phyloP scores from a whole-genome alignment of 495 filamentous ascomycete species.

The Aspergillus egyptiacus region DNA sequence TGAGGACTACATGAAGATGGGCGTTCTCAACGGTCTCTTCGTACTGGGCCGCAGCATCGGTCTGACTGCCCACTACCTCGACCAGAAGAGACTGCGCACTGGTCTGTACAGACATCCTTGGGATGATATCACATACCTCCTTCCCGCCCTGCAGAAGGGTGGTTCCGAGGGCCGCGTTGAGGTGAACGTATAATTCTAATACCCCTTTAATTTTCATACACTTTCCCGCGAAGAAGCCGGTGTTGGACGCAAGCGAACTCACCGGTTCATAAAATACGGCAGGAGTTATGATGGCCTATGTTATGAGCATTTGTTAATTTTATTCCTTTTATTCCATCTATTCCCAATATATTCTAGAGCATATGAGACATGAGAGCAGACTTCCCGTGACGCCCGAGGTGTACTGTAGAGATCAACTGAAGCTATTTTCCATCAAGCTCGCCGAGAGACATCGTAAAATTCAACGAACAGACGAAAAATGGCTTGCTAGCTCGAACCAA shows the following conservation, averaged over 20 bases:
- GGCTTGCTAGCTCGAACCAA: too few relatives aligned
- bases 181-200: slow-evolving; percentile 60
- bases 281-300: slow-evolving; percentile 41
- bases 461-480: too few relatives aligned
- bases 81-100: slow-evolving; percentile 97
- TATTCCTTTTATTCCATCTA: slow-evolving; percentile 24
- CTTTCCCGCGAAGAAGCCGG: slow-evolving; percentile 14
- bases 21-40: slow-evolving; percentile 98
- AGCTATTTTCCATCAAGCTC: too few relatives aligned
- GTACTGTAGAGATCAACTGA: neutral
- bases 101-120: slow-evolving; percentile 98
- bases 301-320: slow-evolving; percentile 37
- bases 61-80: slow-evolving; percentile 98
- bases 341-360: slow-evolving; percentile 27
- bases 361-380: slow-evolving; percentile 27
- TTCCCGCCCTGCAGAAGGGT: slow-evolving; percentile 70
- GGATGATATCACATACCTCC: slow-evolving; percentile 96
- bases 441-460: too few relatives aligned
- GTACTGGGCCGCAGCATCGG: slow-evolving; percentile 93
- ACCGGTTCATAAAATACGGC: slow-evolving; percentile 31
- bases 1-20: slow-evolving; percentile 66
- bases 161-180: slow-evolving; percentile 87
- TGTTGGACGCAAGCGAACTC: slow-evolving; percentile 19
- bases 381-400: neutral
- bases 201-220: slow-evolving; percentile 14